A percentile compares a stretch with the other conserved stretches of the same genome.
These are phyloP conservation scores for Globisporangium ultimum DNA, from an alignment of 352 stramenopile genomes.

Conservation along the genomic window DNA sequence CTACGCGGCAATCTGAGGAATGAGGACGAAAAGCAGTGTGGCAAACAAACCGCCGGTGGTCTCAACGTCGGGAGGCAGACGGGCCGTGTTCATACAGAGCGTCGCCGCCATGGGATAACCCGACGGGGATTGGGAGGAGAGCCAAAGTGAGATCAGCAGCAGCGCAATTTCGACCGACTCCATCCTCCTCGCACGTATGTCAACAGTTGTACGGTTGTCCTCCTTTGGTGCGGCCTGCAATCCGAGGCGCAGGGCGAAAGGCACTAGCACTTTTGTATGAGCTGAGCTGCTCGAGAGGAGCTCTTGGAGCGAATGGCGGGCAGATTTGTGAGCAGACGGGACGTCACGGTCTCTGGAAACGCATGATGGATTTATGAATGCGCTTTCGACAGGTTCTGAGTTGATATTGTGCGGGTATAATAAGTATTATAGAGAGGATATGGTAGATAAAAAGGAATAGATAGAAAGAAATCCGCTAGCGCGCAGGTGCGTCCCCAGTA, in stretches of 20 bases:
- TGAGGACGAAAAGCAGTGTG: neutral
- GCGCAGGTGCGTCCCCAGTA: neutral
- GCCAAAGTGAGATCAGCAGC: neutral
- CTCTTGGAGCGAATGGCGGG: neutral
- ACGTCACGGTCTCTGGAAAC: neutral
- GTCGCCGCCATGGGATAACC: neutral
- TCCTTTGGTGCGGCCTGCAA: neutral
- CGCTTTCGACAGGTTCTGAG: neutral
- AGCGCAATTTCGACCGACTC: no score
- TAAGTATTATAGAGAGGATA: neutral
- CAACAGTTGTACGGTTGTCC: neutral
- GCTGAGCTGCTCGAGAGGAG: neutral
- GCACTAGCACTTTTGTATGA: neutral
- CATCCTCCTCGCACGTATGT: neutral
- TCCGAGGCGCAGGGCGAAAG: no score
- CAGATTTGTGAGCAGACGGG: neutral
- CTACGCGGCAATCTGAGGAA: neutral
- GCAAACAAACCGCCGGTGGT: neutral
- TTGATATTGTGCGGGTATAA: neutral
- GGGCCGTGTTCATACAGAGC: neutral
- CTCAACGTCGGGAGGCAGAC: neutral
- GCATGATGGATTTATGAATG: neutral
- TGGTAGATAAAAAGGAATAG: neutral
- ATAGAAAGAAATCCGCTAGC: neutral
- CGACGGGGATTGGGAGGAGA: neutral